Base-by-base conservation (phyloP, 2,329 filamentous ascomycete species). In the Chrysoporthe deuterocubensis region DNA sequence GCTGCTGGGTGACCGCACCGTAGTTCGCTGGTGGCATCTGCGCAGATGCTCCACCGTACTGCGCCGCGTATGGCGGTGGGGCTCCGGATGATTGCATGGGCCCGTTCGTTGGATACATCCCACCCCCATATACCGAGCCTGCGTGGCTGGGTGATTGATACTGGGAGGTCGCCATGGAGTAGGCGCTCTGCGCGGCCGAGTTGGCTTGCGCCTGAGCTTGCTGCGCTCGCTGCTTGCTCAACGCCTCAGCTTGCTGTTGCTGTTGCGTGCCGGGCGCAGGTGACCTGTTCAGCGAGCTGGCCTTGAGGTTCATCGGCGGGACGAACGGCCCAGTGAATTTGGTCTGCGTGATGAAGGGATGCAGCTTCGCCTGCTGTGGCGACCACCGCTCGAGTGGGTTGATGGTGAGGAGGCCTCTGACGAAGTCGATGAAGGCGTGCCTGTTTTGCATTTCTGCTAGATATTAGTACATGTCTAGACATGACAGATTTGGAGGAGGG, bases 351-450 rank as follows among this genome's bases (percentile, higher is more conserved):
- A 99, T 99, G 79, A 99, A 99, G 0, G 96, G 96, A 77, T 99
- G 96, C 69, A 97, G 83, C 77, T 97, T 97, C 44, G 96, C 96
- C 81, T 99, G 96, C 76, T 97, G 95, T 7, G 96, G 96, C 4
- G 96, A 97, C 96, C 96, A 99, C 78, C 96, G 85, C 80, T 99
- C 96, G 44, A 99, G 85, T 3, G 96, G 96, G 76, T 97, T 99
- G 77, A 97, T 96, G 69, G 92, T 97, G 67, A 99, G 83, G 50
- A 99, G 81, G 16, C 96, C 96, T 72, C 96, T 90, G 34, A 98
- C 96, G 75, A 99, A 99, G 79, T 99, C 96, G 76, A 98, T 99
- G 75, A 99, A 99, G 4, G 96, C 94, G 70, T 96, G 89, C 57
- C 96, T 91, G 76, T 99, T 99, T 76, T 96, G 97, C 91, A 99